Conservation (phyloP, 192 early-diverging fungal species). For the Obelidium mucronatum region DNA sequence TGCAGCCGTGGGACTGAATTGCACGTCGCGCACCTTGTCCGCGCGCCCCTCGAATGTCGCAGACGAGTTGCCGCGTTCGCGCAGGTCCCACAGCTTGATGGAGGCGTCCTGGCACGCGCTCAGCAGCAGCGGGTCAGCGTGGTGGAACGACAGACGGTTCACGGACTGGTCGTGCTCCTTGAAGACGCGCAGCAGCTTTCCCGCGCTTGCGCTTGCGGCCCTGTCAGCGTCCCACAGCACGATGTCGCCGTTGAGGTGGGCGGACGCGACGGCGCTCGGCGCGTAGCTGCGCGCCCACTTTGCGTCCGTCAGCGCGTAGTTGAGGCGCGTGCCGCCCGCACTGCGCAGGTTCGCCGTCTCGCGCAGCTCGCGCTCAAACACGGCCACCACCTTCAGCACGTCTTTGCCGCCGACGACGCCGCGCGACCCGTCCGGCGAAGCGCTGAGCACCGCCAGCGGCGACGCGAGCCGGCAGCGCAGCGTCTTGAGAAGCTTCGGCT, state of each 20-base stretch:
- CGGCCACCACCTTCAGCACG: conserved; percentile 15
- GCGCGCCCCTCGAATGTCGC: conserved; percentile 76
- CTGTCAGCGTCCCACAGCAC: conserved; percentile 74
- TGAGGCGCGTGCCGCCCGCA: conserved; percentile 59
- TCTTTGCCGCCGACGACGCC: conserved; percentile 76
- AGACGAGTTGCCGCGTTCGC: conserved; percentile 56
- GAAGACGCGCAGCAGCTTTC: conserved; percentile 51
- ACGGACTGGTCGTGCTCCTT: conserved; percentile 76
- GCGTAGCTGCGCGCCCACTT: conserved; percentile 77
- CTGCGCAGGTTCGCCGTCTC: conserved; percentile 74
- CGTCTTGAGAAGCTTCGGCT: background rate
- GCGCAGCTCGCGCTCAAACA: background rate
- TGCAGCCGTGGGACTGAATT: conserved; percentile 69
- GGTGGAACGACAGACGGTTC: conserved; percentile 81
- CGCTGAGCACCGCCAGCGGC: conserved; percentile 59
- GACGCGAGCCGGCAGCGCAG: background rate
- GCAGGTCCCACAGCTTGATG: conserved; percentile 82
- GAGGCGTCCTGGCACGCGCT: conserved; percentile 80
- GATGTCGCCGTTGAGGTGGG: conserved; percentile 76
- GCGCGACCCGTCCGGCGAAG: conserved; percentile 65
- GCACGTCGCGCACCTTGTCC: conserved; percentile 80
- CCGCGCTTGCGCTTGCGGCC: conserved; percentile 53
- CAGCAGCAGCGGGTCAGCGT: conserved; percentile 70
- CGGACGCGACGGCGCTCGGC: conserved; percentile 73
- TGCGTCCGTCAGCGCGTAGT: conserved; percentile 67